A percentile compares a stretch with the other conserved stretches of the same genome.
phyloP scores from a whole-genome alignment of 1,139 yeast genomes.

The Hansenula sp. region DNA sequence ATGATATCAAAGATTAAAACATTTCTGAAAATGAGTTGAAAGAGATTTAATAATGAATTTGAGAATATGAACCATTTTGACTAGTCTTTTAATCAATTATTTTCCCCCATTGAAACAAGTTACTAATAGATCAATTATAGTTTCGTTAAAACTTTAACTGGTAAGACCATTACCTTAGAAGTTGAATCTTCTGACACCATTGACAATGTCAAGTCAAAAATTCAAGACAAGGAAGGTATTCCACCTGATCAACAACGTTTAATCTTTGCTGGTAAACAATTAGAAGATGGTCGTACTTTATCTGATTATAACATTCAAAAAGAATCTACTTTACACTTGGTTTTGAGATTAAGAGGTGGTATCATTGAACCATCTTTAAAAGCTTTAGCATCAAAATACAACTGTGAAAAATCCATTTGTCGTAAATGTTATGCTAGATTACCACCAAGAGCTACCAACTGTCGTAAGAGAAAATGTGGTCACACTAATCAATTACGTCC shows the following conservation, averaged over 20 bases:
- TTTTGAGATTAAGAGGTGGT: constrained; percentile 90
- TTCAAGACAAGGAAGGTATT: constrained; percentile 92
- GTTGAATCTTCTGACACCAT: constrained; percentile 93
- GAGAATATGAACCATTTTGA: too few species aligned
- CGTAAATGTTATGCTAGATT: constrained; percentile 99
- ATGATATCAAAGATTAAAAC: too few species aligned
- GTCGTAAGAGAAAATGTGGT: constrained; percentile 99
- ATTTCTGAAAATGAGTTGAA: too few species aligned
- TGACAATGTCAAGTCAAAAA: constrained; percentile 91
- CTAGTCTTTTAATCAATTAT: too few species aligned
- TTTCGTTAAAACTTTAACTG: constrained; percentile 84
- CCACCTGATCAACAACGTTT: constrained; percentile 95
- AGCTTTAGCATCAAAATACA: constrained; percentile 98
- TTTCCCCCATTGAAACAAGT: too few species aligned
- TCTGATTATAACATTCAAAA: constrained; percentile 94
- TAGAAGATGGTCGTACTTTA: constrained; percentile 90
- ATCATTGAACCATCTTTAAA: constrained; percentile 99
- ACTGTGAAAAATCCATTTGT: constrained; percentile 99
- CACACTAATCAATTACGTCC: constrained; percentile 99
- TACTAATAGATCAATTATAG: constrained; percentile 40
- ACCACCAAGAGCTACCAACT: constrained; percentile 99
- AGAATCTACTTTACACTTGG: constrained; percentile 88
- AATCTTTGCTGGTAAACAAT: constrained; percentile 92
- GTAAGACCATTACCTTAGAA: constrained; percentile 90
- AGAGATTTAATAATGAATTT: too few species aligned